Evolutionary conservation across 2,329 filamentous ascomycete species (phyloP), one percentile per base, ranked within the genome.

Genomic region (Stagonosporopsis vannaccii): DNA sequence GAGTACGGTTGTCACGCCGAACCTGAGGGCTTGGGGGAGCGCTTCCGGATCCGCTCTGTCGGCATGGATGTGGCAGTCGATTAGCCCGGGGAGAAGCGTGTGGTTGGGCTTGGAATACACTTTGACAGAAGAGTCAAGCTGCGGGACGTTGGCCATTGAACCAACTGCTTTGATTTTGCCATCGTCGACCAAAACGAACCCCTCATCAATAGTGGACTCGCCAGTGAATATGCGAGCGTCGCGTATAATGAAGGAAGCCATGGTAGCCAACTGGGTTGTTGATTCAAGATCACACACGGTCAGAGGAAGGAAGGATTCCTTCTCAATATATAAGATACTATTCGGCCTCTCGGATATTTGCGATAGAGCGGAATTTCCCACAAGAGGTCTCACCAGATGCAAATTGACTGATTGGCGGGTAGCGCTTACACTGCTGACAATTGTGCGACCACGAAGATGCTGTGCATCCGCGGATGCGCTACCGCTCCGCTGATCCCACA

Each of bases 1-100:
- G 49, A 78, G 79, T 3, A 82, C 79, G 1, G 82, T 84, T 0
- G 81, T 84, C 11, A 83, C 77, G 2, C 82, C 81, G 49, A 83
- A 84, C 2, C 76, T 72, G 2, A 84, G 66, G 2, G 78, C 73
- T 59, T 83, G 80, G 1, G 74, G 74, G 0, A 82, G 63, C 0
- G 77, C 77, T 8, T 72, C 54, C 0, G 72, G 67, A 36, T 78
- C 75, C 1, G 72, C 79, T 47, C 71, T 73, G 59, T 80, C 69
- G 35, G 76, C 77, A 55, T 84, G 82, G 25, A 82, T 78, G 58
- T 83, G 82, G 37, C 73, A 76, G 59, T 84, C 82, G 26, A 84
- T 83, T 5, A 84, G 66, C 1, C 82, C 82, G 1, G 81, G 81
- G 0, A 84, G 68, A 0, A 83, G 57, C 0, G 81, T 83, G 56